Evolutionary conservation across 2,329 filamentous ascomycete species (phyloP), one percentile per base, ranked within the genome.

Genomic region (Trichothecium sympodiale): DNA sequence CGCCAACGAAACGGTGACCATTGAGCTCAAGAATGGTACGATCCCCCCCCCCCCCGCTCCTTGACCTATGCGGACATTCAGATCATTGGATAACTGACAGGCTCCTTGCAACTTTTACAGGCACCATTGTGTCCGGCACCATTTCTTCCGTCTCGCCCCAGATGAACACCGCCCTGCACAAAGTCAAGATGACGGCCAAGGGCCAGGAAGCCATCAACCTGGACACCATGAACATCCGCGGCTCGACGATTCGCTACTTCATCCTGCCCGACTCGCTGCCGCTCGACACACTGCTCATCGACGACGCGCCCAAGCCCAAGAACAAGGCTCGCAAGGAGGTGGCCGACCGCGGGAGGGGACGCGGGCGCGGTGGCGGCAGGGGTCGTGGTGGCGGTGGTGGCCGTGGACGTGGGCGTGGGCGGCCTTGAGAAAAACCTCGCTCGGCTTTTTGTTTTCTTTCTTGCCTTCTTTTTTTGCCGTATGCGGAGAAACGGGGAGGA

Each of bases 281-380:
- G 28, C 74, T 98, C 45, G 91, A 98, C 61, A 95, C 89, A 29
- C 74, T 98, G 36, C 74, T 98, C 43, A 87, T 98, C 49, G 91
- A 98, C 59, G 91, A 98, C 63, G 79, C 86, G 52, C 87, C 89
- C 35, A 98, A 98, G 71, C 89, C 91, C 42, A 96, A 96, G 82
- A 98, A 98, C 68, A 98, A 98, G 78, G 89, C 91, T 17, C 77
- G 89, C 56, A 98, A 98, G 72, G 91, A 96, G 65, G 72, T 71
- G 23, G 79, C 56, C 18, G 57, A 68, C 30, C 70, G 69, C 31
- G 67, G 68, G 8, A 60, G 70, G 25, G 67, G 68, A 15, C 57
- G 71, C 20, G 66, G 70, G 23, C 56, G 70, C 34, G 66, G 71
- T 12, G 57, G 71, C 32, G 69, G 74, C 17, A 62, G 75, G 36